Base-by-base conservation (phyloP, 2,329 filamentous ascomycete species). In the Biscogniauxia marginata region DNA sequence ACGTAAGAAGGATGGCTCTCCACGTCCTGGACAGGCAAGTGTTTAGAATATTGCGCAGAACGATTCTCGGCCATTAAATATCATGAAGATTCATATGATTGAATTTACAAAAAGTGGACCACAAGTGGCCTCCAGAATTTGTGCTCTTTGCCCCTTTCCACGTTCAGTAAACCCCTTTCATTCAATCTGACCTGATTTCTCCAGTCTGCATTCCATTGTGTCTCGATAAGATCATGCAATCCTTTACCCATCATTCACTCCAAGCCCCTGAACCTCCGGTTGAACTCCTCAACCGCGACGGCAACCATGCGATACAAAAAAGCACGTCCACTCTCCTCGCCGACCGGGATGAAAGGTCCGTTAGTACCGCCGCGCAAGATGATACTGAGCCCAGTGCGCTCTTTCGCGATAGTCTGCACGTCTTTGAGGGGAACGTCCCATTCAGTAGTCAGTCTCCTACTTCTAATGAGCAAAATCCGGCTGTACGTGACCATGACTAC, bases 381-480 rank as follows among this genome's bases (percentile, higher is more conserved):
- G 60, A 99, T 84, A 64, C 90, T 93, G 75, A 99, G 86, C 0
- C 95, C 96, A 0, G 95, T 99, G 52, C 95, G 81, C 79, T 99
- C 96, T 78, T 98, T 99, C 47, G 88, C 90, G 63, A 99, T 98
- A 0, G 93, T 98, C 79, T 98, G 93, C 19, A 99, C 86, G 71
- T 99, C 95, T 70, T 95, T 97, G 63, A 99, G 80, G 22, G 91
- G 90, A 9, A 98, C 91, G 68, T 99, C 95, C 95, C 95, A 99
- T 74, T 98, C 93, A 18, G 87, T 93, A 52, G 85, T 87, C 67
- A 99, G 79, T 69, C 89, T 88, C 77, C 92, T 89, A 51, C 90
- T 91, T 64, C 92, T 85, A 60, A 99, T 90, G 54, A 98, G 84
- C 81, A 99, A 85, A 71, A 99, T 96, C 3, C 91, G 85, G 61